Base-by-base conservation (phyloP, 179 eudicot species). In the Beta lomatogona region DNA sequence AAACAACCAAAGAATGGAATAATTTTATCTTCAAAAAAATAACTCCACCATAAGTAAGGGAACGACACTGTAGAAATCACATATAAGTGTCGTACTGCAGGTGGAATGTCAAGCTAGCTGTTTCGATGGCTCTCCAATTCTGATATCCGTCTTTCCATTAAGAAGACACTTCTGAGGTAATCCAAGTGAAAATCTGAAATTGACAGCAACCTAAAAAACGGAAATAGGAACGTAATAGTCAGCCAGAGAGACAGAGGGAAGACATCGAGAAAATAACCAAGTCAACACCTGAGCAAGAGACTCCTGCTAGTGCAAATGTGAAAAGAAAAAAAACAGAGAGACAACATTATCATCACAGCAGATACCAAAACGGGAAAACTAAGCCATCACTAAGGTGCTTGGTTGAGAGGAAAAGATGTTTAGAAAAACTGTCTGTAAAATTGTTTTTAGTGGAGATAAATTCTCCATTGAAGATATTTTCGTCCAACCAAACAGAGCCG, bases 241-340 rank as follows among this genome's bases (percentile, higher is more conserved):
- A 46, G 11, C 22, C 60, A 77, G 36, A 59, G 2, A 71, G 21
- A 68, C 18, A 31, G 59, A 52, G 77, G 76, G 75, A 45, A 50
- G 15, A 41, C 8, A 48, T 48, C 11, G 10, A 45, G 13, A 36
- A 36, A 36, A 2, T 36, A 36, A 69, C 57, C 76, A 73, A 41
- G 19, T 64, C 44, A 57, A 10, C 66, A 18, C 48, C 6, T 19
- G 48, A n/a, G 25, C 75, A 25, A 66, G 8, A 11, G 53, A 64
- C 41, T 69, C 64, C 75, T 68, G 80, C 54, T 18, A 48, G 45
- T 18, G 14, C 16, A 48, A 66, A 36, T 69, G n/a, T 75, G 21
- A 11, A 28, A 28, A 28, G 31, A 28, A 28, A 28, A 28, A 59
- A 59, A 18, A 18, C 4, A 13, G 36, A 9, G 36, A 22, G 67